Conservation (phyloP, 1,284 basidiomycete genomes). For the Trichosporon asahii region DNA sequence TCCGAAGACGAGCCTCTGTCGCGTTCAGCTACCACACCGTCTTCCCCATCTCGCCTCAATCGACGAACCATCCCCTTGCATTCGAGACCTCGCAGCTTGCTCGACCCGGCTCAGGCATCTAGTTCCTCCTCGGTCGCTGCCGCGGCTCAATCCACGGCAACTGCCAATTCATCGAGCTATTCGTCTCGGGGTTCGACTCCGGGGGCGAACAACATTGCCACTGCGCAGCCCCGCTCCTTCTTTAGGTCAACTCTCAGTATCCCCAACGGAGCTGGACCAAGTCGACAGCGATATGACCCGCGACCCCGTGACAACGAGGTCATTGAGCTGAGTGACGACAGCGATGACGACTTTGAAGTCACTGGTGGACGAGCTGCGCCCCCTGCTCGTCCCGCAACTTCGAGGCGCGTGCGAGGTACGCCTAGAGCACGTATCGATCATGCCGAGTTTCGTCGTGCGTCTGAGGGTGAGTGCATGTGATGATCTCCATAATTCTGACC, state of each 20-base stretch:
- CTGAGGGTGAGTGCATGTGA: neutral
- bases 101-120: neutral
- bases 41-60: neutral
- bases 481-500: neutral
- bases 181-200: neutral
- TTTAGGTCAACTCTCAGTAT: neutral
- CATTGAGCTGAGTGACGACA: constrained; percentile 4
- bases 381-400: neutral
- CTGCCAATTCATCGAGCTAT: neutral
- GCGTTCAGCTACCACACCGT: neutral
- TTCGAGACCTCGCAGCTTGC: neutral
- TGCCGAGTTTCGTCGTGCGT: neutral
- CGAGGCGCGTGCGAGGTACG: neutral
- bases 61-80: neutral
- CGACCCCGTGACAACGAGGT: constrained; percentile 3
- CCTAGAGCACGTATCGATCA: neutral
- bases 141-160: neutral
- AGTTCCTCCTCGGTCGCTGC: neutral
- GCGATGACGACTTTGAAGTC: neutral
- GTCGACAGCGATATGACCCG: neutral
- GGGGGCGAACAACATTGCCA: neutral
- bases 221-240: neutral
- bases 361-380: constrained; percentile 2
- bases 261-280: neutral
- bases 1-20: neutral